Evolutionary conservation across 176 grass and related monocot species (phyloP), one percentile per base, ranked within the genome.

Genomic region (Oryza brachyantha): DNA sequence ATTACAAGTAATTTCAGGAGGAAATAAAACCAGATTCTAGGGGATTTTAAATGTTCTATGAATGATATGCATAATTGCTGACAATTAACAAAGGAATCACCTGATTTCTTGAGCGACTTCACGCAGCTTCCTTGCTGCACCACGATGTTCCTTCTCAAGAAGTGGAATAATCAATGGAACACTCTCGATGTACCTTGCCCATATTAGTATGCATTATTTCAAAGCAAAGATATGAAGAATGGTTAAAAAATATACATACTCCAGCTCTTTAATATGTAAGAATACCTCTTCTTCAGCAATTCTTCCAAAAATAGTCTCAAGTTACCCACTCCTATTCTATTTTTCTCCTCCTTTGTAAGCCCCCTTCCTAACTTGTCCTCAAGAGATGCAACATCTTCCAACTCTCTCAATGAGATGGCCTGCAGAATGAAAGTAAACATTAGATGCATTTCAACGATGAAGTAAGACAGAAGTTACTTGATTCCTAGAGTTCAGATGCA

Each of bases 281-380:
- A 79, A 76, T 81, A 97, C 94, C 94, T 97, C 72, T 88, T 93
- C 77, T 73, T 85, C 70, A 97, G 82, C 72, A 92, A 84, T 81
- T 92, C 88, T 85, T 97, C 94, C 76, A 97, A 90, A 90, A 94
- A 97, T 68, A 87, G 57, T 71, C 87, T 94, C 63, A 97, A 86
- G 13, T 88, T 90, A 69, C 84, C 86, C 60, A 94, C 89, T 84
- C 94, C 89, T 66, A 94, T 94, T 82, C 68, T 84, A 79, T 81
- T 89, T 84, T 74, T 92, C 79, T 97, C 94, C 74, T 90, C 87
- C 72, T 74, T 76, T 78, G 91, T 79, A 81, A 97, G 86, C 80
- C 81, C 58, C 54, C 94, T 92, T 74, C 89, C 94, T 81, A 97
- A 72, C 72, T 97, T 97, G 52, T 88, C 91, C 76, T 97, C 89